Evolutionary conservation across 2,329 filamentous ascomycete genomes (phyloP).

Genomic region (Calonectria hongkongensis): DNA sequence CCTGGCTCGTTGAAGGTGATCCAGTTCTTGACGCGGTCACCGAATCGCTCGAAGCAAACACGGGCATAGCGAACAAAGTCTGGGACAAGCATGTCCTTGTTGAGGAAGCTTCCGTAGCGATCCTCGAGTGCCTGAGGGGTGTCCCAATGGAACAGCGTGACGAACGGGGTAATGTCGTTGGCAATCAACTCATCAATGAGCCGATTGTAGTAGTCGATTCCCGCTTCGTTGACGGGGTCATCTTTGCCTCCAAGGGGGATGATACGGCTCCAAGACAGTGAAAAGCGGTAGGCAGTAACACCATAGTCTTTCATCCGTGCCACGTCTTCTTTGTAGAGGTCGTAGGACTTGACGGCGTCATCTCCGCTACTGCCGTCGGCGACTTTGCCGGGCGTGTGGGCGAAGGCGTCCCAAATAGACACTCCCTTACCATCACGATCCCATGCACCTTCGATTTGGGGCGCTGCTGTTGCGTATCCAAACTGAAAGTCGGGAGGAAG

Average conservation of each 20-base stretch:
- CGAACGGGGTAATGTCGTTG: slow-evolving; percentile 75
- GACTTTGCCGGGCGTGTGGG: slow-evolving; percentile 62
- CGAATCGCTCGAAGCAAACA: slow-evolving; percentile 50
- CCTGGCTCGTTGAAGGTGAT: slow-evolving; percentile 52
- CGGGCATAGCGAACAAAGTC: slow-evolving; percentile 51
- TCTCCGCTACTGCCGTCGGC: slow-evolving; percentile 63
- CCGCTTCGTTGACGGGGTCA: slow-evolving; percentile 77
- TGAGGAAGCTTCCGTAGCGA: slow-evolving; percentile 48
- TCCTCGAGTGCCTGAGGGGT: slow-evolving; percentile 63
- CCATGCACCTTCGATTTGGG: slow-evolving; percentile 63
- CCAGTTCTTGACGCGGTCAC: slow-evolving; percentile 51
- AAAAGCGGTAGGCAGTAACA: slow-evolving; percentile 78
- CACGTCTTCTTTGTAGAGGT: slow-evolving; percentile 68
- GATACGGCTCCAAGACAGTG: slow-evolving; percentile 78
- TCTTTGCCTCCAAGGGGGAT: slow-evolving; percentile 78
- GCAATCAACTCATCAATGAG: slow-evolving; percentile 74
- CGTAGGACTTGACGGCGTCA: slow-evolving; percentile 62
- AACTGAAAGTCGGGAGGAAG: slow-evolving; percentile 39
- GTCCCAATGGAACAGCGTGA: slow-evolving; percentile 81
- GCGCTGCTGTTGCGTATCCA: slow-evolving; percentile 39
- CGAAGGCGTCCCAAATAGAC: slow-evolving; percentile 65
- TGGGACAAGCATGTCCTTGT: slow-evolving; percentile 47
- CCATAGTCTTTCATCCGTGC: slow-evolving; percentile 75
- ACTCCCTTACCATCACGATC: slow-evolving; percentile 63
- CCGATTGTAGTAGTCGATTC: slow-evolving; percentile 75